Conservation (phyloP, 2,329 filamentous ascomycete genomes). For the Penicillium sp. region DNA sequence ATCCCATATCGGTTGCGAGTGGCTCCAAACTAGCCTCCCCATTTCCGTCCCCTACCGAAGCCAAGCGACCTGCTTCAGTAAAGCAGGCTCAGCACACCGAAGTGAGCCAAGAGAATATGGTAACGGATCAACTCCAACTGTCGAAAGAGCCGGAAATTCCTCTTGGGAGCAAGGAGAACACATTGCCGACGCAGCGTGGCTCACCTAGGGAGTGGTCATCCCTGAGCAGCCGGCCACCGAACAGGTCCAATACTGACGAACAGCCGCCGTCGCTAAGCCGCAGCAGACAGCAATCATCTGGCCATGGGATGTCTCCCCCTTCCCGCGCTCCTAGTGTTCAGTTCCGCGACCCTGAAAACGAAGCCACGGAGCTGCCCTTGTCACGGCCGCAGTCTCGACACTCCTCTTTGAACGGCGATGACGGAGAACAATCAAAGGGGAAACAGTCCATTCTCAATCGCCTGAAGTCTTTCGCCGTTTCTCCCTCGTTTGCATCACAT, state of each 20-base stretch:
- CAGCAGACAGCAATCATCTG: slow-evolving; percentile 25
- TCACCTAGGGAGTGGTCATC: slow-evolving; percentile 21
- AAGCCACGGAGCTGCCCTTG: slow-evolving; percentile 51
- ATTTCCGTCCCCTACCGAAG: slow-evolving; percentile 29
- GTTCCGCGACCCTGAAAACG: slow-evolving; percentile 59
- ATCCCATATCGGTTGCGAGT: slow-evolving; percentile 20
- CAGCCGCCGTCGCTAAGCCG: slow-evolving; percentile 18
- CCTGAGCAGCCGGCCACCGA: slow-evolving; percentile 25
- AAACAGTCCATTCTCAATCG: slow-evolving; percentile 71
- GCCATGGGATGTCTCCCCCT: slow-evolving; percentile 36
- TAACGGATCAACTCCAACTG: background rate
- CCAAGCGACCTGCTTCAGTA: slow-evolving; percentile 19
- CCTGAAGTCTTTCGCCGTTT: slow-evolving; percentile 68
- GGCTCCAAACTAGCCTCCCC: slow-evolving; percentile 26
- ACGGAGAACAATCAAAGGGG: slow-evolving; percentile 61
- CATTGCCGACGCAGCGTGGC: slow-evolving; percentile 16
- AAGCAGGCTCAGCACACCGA: slow-evolving; percentile 17
- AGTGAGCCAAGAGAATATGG: slow-evolving; percentile 9
- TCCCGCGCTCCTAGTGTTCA: slow-evolving; percentile 67
- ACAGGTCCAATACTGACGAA: slow-evolving; percentile 22
- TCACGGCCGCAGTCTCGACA: slow-evolving; percentile 61
- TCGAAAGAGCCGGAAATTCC: slow-evolving; percentile 4
- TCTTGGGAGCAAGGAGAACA: slow-evolving; percentile 12
- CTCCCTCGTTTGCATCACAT: slow-evolving; percentile 50
- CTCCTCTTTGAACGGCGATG: slow-evolving; percentile 61